phyloP scores from a whole-genome alignment of 306 rosid genomes.

The Leucaena leucocephala region DNA sequence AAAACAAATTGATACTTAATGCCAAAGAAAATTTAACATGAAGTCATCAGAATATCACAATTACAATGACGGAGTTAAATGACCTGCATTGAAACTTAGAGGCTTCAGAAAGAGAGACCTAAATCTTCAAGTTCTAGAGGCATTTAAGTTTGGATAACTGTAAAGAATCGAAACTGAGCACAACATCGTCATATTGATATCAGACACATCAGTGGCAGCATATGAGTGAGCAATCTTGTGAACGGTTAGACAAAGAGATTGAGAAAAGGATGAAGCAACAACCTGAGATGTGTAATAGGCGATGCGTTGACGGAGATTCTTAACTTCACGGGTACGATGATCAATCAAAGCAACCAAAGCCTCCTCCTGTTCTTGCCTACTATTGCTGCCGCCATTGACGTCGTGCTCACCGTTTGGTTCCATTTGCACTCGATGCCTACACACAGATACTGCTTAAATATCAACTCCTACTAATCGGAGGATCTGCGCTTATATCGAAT shows the following conservation, averaged over 20 bases:
- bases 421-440: conserved; percentile 34
- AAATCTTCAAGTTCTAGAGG: conserved; percentile 18
- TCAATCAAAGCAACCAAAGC: conserved; percentile 65
- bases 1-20: background rate
- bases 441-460: background rate
- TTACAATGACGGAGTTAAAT: background rate
- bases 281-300: conserved; percentile 66
- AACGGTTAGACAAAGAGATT: background rate
- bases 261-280: background rate
- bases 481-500: conserved; percentile 15
- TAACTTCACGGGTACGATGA: conserved; percentile 63
- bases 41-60: background rate
- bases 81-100: background rate
- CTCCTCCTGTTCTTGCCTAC: conserved; percentile 63
- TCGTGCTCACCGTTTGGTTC: conserved; percentile 17
- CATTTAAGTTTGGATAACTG: background rate
- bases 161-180: background rate
- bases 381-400: conserved; percentile 7
- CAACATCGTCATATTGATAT: background rate
- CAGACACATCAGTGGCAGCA: background rate
- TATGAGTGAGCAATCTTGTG: background rate
- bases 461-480: conserved; percentile 25
- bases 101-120: conserved; percentile 2
- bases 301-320: conserved; percentile 45
- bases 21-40: background rate